A percentile compares a stretch with the other conserved stretches of the same genome.
These are phyloP conservation scores for Sphaerulina populicola DNA, from an alignment of 2,329 filamentous ascomycete genomes.

Conservation along the genomic window DNA sequence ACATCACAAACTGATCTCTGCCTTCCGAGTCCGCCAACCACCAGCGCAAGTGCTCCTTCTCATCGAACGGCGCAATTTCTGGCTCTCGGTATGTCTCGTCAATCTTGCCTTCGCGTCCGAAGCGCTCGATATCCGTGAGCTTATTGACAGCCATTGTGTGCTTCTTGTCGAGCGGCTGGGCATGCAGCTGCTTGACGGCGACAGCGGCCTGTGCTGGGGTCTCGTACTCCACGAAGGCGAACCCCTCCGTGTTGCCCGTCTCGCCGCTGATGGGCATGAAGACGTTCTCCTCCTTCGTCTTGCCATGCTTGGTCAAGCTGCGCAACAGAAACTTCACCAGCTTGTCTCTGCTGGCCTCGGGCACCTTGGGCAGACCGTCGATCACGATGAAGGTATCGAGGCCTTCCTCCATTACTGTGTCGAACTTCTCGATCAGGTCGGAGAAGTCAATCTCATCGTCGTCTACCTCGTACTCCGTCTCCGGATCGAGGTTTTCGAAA, in stretches of 20 bases:
- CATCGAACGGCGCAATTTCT: conserved; percentile 71
- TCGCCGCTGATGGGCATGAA: conserved; percentile 84
- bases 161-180: conserved; percentile 86
- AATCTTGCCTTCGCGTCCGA: conserved; percentile 84
- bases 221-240: conserved; percentile 94
- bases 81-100: conserved; percentile 84
- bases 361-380: conserved; percentile 85
- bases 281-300: conserved; percentile 75
- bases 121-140: conserved; percentile 93
- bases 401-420: conserved; percentile 91
- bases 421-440: conserved; percentile 86
- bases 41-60: conserved; percentile 90
- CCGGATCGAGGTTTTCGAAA: conserved; percentile 80
- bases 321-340: conserved; percentile 92
- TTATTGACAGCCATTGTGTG: conserved; percentile 96
- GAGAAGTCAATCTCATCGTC: conserved; percentile 93
- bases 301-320: conserved; percentile 80
- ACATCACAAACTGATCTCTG: conserved; percentile 93
- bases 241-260: conserved; percentile 76
- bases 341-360: conserved; percentile 83
- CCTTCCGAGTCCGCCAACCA: conserved; percentile 85
- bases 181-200: conserved; percentile 80
- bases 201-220: conserved; percentile 81
- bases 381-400: conserved; percentile 94
- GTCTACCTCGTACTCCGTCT: conserved; percentile 74